These are phyloP conservation scores for Sesbania bispinosa DNA, from an alignment of 306 rosid species.

Conservation along the genomic window DNA sequence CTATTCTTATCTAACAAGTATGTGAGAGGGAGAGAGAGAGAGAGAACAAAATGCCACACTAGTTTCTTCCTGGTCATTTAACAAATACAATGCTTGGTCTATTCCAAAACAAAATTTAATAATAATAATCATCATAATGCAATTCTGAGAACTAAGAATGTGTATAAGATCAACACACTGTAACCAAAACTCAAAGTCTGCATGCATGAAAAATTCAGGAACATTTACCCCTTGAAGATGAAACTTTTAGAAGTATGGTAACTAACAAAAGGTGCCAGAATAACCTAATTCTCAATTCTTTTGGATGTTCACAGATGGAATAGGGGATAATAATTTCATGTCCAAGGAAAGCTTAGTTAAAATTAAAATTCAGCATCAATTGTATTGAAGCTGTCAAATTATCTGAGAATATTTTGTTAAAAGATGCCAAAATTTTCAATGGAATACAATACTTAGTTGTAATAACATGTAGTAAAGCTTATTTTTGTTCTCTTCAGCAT, in stretches of 20 bases:
- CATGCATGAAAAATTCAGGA: neutral
- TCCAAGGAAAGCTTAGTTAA: slow-evolving; percentile 11
- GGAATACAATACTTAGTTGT: neutral
- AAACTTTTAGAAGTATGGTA: neutral
- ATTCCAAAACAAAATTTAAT: slow-evolving; percentile 5
- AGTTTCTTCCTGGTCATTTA: slow-evolving; percentile 3
- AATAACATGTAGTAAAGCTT: neutral
- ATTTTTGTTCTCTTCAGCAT: neutral
- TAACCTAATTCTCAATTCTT: slow-evolving; percentile 4
- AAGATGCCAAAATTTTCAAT: neutral
- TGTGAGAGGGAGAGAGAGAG: neutral
- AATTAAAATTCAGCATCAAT: neutral
- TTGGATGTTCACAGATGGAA: slow-evolving; percentile 3
- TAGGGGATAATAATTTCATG: neutral
- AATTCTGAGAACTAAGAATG: slow-evolving; percentile 6
- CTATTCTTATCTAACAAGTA: neutral
- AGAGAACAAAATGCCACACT: neutral
- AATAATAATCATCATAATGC: slow-evolving; percentile 4
- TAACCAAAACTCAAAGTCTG: slow-evolving; percentile 2
- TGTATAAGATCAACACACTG: neutral
- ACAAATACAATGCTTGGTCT: slow-evolving; percentile 3
- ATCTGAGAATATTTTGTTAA: neutral
- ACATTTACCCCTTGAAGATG: neutral
- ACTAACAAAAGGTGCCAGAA: neutral
- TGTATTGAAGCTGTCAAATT: neutral